Conservation (phyloP, 208 protist species). For the Trichomonas tenax region DNA sequence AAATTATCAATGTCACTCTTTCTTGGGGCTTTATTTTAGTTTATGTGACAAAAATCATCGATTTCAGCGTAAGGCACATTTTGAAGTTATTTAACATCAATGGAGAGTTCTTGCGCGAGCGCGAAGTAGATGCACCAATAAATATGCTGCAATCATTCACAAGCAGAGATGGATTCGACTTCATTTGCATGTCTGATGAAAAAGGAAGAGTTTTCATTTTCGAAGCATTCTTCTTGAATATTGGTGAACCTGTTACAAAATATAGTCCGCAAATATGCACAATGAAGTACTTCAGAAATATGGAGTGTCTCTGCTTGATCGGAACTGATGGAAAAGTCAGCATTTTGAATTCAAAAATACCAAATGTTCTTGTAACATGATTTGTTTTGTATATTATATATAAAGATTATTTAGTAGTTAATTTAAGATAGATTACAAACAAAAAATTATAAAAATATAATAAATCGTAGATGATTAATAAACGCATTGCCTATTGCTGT, state of each 20-base stretch:
- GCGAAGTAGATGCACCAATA: background rate
- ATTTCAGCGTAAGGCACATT: background rate
- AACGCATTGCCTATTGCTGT: too few species aligned
- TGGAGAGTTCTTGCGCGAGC: background rate
- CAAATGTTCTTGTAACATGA: too few species aligned
- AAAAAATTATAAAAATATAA: too few species aligned
- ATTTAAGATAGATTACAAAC: too few species aligned
- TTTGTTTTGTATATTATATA: too few species aligned
- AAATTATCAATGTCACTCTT: background rate
- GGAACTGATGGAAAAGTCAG: too few species aligned
- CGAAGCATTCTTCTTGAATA: background rate
- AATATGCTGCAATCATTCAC: background rate
- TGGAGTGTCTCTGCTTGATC: too few species aligned
- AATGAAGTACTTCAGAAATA: background rate
- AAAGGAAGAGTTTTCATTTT: background rate
- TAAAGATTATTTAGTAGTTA: too few species aligned
- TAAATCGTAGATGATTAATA: too few species aligned
- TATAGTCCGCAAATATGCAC: background rate
- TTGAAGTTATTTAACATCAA: background rate
- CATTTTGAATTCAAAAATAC: too few species aligned
- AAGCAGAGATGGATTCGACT: background rate
- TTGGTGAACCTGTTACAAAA: background rate
- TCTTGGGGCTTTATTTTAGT: background rate
- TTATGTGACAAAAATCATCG: background rate
- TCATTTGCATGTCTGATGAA: background rate